Evolutionary conservation across 2,329 filamentous ascomycete genomes (phyloP).

Genomic region (Hypoxylon rubiginosum): DNA sequence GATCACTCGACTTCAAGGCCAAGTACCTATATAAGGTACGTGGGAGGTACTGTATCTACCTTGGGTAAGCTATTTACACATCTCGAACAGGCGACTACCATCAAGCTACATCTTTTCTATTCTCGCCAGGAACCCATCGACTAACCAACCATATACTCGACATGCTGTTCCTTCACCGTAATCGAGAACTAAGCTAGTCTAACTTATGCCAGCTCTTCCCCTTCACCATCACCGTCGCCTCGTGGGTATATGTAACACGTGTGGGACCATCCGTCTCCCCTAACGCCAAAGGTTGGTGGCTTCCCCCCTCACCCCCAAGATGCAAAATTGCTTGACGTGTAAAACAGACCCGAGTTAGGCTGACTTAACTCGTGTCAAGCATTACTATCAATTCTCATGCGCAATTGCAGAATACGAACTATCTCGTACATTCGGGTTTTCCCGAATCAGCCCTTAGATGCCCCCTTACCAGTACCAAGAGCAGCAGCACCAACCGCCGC

Average conservation of each 20-base stretch:
- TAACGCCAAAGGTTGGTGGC: background rate
- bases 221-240: background rate
- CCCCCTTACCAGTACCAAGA: slow-evolving; percentile 1
- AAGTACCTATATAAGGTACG: too few relatives aligned
- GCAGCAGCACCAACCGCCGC: background rate
- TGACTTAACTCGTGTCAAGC: background rate
- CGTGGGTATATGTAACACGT: background rate
- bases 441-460: slow-evolving; percentile 14
- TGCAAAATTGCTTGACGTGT: background rate
- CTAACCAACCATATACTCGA: background rate
- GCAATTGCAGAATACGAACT: background rate
- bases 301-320: background rate
- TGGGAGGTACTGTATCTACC: too few relatives aligned
- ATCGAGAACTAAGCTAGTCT: background rate
- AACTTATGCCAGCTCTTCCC: background rate
- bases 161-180: background rate
- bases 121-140: background rate
- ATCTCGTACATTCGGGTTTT: background rate
- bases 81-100: background rate
- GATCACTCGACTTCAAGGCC: background rate
- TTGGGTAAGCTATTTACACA: background rate
- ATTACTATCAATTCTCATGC: background rate
- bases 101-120: background rate
- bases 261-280: background rate
- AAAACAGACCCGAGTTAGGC: background rate